Conservation (phyloP, 1,284 basidiomycete species). For the Boletus sp. region DNA sequence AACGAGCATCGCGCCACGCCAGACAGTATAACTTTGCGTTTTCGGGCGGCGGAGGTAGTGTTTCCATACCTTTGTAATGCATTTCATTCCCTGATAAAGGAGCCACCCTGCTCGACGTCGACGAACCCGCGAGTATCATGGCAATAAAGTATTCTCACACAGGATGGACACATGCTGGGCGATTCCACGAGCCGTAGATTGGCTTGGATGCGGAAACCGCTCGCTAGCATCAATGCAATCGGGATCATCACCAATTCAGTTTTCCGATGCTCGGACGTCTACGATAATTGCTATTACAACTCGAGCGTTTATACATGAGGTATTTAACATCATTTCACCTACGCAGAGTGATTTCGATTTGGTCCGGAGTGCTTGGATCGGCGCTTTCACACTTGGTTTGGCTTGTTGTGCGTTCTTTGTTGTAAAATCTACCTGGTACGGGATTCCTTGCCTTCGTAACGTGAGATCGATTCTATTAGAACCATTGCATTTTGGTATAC, state of each 20-base stretch:
- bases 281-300: slow-evolving; percentile 32
- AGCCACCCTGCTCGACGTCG: background rate
- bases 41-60: background rate
- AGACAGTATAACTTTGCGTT: background rate
- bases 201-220: slow-evolving; percentile 30
- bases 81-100: background rate
- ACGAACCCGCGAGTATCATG: background rate
- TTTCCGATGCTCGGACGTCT: slow-evolving; percentile 29
- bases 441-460: slow-evolving; percentile 18
- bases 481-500: no score
- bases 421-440: slow-evolving; percentile 25
- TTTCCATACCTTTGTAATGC: background rate
- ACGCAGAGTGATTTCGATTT: slow-evolving; percentile 5
- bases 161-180: background rate
- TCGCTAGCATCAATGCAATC: slow-evolving; percentile 32
- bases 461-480: background rate
- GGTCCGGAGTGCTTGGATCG: slow-evolving; percentile 22
- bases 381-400: slow-evolving; percentile 20
- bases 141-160: background rate
- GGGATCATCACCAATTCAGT: slow-evolving; percentile 24
- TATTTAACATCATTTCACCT: slow-evolving; percentile 17
- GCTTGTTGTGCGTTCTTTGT: slow-evolving; percentile 25
- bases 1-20: background rate
- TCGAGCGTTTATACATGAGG: slow-evolving; percentile 21
- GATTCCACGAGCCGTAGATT: slow-evolving; percentile 11